A percentile compares a stretch with the other conserved stretches of the same genome.
phyloP scores from a whole-genome alignment of 352 stramenopile genomes.

The Phytophthora multivora region DNA sequence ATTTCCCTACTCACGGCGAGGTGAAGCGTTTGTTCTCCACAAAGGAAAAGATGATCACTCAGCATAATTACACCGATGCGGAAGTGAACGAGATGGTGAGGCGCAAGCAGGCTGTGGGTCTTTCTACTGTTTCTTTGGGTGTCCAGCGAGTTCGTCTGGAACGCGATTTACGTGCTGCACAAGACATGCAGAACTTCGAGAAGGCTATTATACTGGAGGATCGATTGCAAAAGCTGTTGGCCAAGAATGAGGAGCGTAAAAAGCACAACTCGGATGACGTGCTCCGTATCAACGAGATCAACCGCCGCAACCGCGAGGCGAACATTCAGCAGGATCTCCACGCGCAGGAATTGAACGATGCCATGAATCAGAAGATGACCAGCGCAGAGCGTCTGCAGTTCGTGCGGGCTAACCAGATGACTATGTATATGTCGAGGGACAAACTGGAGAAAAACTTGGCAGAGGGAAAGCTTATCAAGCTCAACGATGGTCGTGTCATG shows the following conservation, averaged over 20 bases:
- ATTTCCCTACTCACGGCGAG: constrained; percentile 75
- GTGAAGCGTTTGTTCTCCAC: constrained; percentile 63
- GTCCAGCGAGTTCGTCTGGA: constrained; percentile 84
- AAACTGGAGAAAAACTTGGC: constrained; percentile 85
- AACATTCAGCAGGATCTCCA: constrained; percentile 87
- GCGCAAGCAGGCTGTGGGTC: constrained; percentile 70
- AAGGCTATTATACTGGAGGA: constrained; percentile 81
- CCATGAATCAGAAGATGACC: constrained; percentile 82
- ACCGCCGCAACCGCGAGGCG: constrained; percentile 76
- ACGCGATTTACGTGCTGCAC: constrained; percentile 73
- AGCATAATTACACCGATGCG: constrained; percentile 78
- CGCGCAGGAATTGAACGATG: constrained; percentile 71
- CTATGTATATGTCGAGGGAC: constrained; percentile 84
- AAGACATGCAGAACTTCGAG: constrained; percentile 89
- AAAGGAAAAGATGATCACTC: constrained; percentile 74
- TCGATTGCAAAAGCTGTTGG: constrained; percentile 61
- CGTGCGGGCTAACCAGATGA: constrained; percentile 82
- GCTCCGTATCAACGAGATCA: constrained; percentile 87
- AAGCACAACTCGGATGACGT: constrained; percentile 83
- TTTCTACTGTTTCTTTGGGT: constrained; percentile 67
- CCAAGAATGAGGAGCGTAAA: constrained; percentile 71
- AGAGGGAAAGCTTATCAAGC: constrained; percentile 72
- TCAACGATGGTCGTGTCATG: constrained; percentile 80
- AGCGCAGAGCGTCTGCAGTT: constrained; percentile 84
- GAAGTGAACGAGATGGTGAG: constrained; percentile 84